Conservation (phyloP, 345 rosid species). For the Euphorbia pulcherrima region DNA sequence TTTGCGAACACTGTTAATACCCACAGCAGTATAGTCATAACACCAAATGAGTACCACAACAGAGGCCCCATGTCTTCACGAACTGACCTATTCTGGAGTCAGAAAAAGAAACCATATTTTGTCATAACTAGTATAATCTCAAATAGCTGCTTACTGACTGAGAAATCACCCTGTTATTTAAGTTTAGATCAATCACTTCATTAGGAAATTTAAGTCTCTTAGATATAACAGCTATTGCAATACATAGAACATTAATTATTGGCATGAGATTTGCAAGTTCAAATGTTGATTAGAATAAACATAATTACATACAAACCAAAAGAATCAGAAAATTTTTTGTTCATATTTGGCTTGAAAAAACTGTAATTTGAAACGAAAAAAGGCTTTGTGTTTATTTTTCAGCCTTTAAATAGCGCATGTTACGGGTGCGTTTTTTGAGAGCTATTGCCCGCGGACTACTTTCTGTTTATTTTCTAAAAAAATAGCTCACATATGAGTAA, state of each 20-base stretch:
- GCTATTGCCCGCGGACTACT: too few relatives aligned
- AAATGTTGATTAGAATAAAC: too few relatives aligned
- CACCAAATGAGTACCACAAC: slow-evolving; percentile 51
- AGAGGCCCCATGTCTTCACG: slow-evolving; percentile 42
- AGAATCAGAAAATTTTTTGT: too few relatives aligned
- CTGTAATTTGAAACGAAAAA: too few relatives aligned
- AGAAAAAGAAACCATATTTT: background rate
- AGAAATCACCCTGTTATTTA: background rate
- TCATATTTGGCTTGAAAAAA: too few relatives aligned
- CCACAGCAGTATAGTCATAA: slow-evolving; percentile 37
- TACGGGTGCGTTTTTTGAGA: too few relatives aligned
- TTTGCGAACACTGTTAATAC: slow-evolving; percentile 20
- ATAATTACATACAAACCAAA: too few relatives aligned
- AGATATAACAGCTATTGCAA: background rate
- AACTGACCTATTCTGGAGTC: slow-evolving; percentile 29
- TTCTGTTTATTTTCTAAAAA: too few relatives aligned
- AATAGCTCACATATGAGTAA: too few relatives aligned
- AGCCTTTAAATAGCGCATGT: too few relatives aligned
- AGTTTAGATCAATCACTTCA: background rate
- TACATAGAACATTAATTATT: background rate
- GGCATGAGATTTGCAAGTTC: too few relatives aligned
- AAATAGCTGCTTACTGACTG: background rate
- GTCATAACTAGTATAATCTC: background rate
- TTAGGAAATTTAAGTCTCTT: background rate
- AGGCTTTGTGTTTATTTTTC: too few relatives aligned